Base-by-base conservation (phyloP, 2,329 filamentous ascomycete genomes). In the Ceratocystis variospora region DNA sequence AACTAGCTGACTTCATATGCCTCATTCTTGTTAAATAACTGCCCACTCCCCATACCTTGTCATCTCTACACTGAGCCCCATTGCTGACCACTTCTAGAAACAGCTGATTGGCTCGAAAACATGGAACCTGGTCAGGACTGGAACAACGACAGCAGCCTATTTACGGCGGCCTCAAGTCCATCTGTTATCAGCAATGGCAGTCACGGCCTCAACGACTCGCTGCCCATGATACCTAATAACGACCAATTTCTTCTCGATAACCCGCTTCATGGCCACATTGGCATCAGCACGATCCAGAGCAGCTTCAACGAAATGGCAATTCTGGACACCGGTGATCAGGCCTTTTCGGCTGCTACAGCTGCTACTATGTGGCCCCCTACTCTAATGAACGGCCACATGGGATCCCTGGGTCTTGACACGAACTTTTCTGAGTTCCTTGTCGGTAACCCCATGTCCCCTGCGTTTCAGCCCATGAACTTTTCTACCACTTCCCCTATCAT, bases 181-280 rank as follows among this genome's bases (percentile, higher is more conserved):
- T 97, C 94, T 7, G 91, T 91, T 61, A 93, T 97, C 75, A 97
- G 93, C 78, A 96, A 90, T 55, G 90, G 89, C 68, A 97, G 92
- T 76, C 92, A 95, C 73, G 93, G 89, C 53, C 45, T 67, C 22
- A 46, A 61, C 37, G 66, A 67, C 17, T 57, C 63, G 46, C 50
- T 67, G 6, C 66, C 66, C 2, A 65, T 67, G 63, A 67, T 67
- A 15, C 66, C 66, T 28, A 67, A 65, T 22, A 67, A 63, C 25
- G 66, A 67, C n/a, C 63, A 62, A 46, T 67, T 67, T 19, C 59
- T 67, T 37, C 59, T 67, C 31, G 66, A 67, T 25, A 55, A 59
- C 22, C 57, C 66, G 7, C 25, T 65, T 28, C 66, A 62, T 7
- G 63, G 57, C 15, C 55, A 53, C 17, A 28, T 65, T 53, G 89